Base-by-base conservation (phyloP, 2,329 filamentous ascomycete species). In the Paecilomyces formosus region DNA sequence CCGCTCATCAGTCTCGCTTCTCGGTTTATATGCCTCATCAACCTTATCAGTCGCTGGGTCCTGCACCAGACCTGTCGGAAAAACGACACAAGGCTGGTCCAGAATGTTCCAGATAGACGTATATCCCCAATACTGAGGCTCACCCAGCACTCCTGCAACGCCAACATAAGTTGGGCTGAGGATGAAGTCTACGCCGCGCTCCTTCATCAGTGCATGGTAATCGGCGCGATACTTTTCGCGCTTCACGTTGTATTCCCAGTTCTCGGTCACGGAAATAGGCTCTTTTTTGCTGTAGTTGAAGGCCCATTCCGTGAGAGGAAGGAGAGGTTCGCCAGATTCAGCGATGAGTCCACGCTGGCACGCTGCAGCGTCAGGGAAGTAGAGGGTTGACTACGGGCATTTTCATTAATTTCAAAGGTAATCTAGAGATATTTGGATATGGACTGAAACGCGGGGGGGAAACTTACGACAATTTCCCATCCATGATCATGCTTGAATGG, bases 321-420 rank as follows among this genome's bases (percentile, higher is more conserved):
- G 60, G 54, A 68, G 60, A 1, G 70, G 71, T 51, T 74, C 70
- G 3, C 68, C 66, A 5, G 63, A 56, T n/a, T 68, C 62, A 0
- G 62, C 61, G 30, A 82, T 68, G 18, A 70, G 63, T 1, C 65
- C 66, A 55, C 69, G 70, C 55, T 72, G 62, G 31, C 61, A 57
- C 49, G 60, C 61, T 2, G 71, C 77, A 13, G 75, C 76, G 26
- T 80, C 78, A 0, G 80, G 79, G 66, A 76, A 82, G 69, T 82
- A 82, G 12, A 79, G 73, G 61, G 54, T 70, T 61, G 62, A 79
- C 74, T 63, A 63, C 69, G 0, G 3, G 4, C 18, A n/a, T 18
- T 18, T 1, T 45, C 15, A 18, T 18, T 45, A 18, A 15, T 45
- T 45, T 45, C 8, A 2, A 30, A 12, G 3, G 18, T 45, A 15